phyloP scores from a whole-genome alignment of 306 rosid species.

The Cotoneaster glaucophyllus region DNA sequence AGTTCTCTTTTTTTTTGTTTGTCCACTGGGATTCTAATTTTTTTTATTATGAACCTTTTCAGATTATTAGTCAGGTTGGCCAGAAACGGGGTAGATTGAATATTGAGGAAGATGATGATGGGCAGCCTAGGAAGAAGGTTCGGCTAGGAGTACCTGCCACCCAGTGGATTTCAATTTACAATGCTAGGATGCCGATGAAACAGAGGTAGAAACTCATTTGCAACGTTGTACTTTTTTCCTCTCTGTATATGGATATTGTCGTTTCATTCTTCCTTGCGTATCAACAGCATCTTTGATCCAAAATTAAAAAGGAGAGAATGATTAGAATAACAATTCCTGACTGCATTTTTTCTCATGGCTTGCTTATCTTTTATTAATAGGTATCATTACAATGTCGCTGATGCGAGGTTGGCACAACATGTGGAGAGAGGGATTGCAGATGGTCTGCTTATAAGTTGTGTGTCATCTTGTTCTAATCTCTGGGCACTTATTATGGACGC shows the following conservation, averaged over 20 bases:
- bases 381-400: constrained; percentile 87
- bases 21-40: not conserved
- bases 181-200: constrained; percentile 89
- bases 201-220: constrained; percentile 52
- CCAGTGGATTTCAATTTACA: constrained; percentile 91
- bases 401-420: constrained; percentile 76
- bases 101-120: constrained; percentile 73
- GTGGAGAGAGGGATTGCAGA: constrained; percentile 93
- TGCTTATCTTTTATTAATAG: constrained; percentile 31
- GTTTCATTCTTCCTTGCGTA: not conserved
- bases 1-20: not conserved
- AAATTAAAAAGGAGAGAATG: not conserved
- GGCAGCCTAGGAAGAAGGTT: constrained; percentile 85
- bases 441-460: constrained; percentile 88
- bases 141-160: constrained; percentile 92
- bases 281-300: not conserved
- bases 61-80: constrained; percentile 74
- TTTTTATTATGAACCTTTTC: not conserved
- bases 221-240: not conserved
- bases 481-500: constrained; percentile 99
- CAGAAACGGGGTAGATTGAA: constrained; percentile 88
- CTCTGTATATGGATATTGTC: not conserved
- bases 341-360: constrained; percentile 3
- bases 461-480: constrained; percentile 81
- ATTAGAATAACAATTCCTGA: not conserved